Conservation (phyloP, 2,329 filamentous ascomycete genomes). For the Thelonectria blattea region DNA sequence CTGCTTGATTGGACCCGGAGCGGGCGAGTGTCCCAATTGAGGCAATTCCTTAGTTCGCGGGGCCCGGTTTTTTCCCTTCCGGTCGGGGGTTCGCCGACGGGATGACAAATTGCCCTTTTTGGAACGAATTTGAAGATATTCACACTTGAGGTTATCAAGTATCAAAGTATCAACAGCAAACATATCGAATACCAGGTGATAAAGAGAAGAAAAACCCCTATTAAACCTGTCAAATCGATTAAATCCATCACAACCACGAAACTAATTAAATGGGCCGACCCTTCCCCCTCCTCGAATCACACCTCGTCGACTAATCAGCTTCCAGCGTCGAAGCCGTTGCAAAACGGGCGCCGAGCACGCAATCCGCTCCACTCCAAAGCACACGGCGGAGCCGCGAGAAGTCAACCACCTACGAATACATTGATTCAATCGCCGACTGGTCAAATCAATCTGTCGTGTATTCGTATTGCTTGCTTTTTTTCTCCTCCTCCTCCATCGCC, state of each 20-base stretch:
- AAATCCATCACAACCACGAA: background rate
- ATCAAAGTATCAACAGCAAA: no score
- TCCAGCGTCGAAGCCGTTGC: background rate
- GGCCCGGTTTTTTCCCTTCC: conserved; percentile 21
- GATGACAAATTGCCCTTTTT: background rate
- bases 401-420: no score
- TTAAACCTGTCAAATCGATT: background rate
- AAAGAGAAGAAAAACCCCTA: background rate
- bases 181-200: background rate
- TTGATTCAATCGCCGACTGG: conserved; percentile 1
- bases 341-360: conserved; percentile 30
- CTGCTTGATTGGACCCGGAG: conserved; percentile 18
- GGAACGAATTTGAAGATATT: background rate
- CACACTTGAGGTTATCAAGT: background rate
- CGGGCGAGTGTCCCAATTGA: conserved; percentile 20
- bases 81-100: background rate
- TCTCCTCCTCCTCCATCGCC: background rate
- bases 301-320: background rate
- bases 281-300: background rate
- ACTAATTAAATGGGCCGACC: background rate
- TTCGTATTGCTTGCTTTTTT: conserved; percentile 10
- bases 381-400: conserved; percentile 22
- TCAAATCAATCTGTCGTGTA: background rate
- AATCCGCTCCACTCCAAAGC: conserved; percentile 34
- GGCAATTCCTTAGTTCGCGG: conserved; percentile 33